Conservation (phyloP, 768 basidiomycete species). For the Paxillus involutus region DNA sequence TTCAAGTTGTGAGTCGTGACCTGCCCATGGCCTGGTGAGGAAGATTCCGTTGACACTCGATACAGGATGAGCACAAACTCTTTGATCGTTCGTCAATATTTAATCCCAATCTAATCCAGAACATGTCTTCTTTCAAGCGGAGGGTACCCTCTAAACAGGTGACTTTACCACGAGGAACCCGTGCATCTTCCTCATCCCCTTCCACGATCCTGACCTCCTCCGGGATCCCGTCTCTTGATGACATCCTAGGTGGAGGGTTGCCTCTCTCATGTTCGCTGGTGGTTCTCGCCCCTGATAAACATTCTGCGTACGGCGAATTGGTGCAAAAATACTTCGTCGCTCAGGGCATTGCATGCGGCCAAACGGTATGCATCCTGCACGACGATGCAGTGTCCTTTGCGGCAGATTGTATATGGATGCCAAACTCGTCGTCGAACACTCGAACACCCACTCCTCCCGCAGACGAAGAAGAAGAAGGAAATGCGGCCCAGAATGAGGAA, state of each 20-base stretch:
- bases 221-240: constrained; percentile 91
- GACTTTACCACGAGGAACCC: constrained; percentile 50
- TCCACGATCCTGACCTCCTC: constrained; percentile 70
- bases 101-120: not conserved
- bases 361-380: constrained; percentile 68
- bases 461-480: constrained; percentile 37
- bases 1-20: no score
- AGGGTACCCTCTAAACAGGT: constrained; percentile 48
- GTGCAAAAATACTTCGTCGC: constrained; percentile 87
- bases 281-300: constrained; percentile 79
- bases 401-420: constrained; percentile 80
- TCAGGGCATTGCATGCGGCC: constrained; percentile 76
- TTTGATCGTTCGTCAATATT: not conserved
- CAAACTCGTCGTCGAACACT: constrained; percentile 23
- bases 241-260: constrained; percentile 89
- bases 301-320: constrained; percentile 83
- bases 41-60: no score
- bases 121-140: constrained; percentile 83
- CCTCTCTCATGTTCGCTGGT: constrained; percentile 77
- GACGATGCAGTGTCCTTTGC: constrained; percentile 57
- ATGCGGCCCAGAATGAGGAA: constrained; percentile 40
- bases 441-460: constrained; percentile 12
- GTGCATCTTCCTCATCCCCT: constrained; percentile 54
- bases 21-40: no score
- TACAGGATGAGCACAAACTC: not conserved